phyloP scores from a whole-genome alignment of 257 asterid species.

The Scutellaria minor region DNA sequence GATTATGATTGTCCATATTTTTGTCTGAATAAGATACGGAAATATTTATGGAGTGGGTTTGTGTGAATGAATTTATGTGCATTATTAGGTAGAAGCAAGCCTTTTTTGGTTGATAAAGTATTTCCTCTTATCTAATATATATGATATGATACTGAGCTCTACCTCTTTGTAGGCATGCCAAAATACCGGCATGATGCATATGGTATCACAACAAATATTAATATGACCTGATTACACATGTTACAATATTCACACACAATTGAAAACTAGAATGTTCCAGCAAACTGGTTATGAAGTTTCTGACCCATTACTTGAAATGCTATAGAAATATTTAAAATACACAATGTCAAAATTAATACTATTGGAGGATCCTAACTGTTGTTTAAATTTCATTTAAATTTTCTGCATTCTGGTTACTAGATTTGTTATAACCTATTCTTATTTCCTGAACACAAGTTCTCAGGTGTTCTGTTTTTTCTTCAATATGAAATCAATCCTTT shows the following conservation, averaged over 20 bases:
- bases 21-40: neutral
- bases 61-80: constrained; percentile 19
- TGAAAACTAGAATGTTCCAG: neutral
- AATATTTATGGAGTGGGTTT: constrained; percentile 5
- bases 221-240: neutral
- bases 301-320: neutral
- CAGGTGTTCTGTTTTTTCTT: neutral
- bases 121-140: neutral
- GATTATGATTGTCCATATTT: constrained; percentile 2
- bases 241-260: neutral
- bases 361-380: neutral
- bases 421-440: constrained; percentile 5
- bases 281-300: neutral
- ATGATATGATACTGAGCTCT: neutral
- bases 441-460: constrained; percentile 4
- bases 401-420: neutral
- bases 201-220: neutral
- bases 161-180: neutral
- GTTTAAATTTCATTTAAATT: too few species aligned
- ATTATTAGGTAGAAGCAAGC: constrained; percentile 1
- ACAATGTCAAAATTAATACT: neutral
- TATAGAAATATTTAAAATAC: neutral
- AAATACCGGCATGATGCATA: neutral
- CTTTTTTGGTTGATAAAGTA: neutral
- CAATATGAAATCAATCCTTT: neutral